Evolutionary conservation across 805 yeast species (phyloP).

Genomic region (Saccharomycodes ludwigii): DNA sequence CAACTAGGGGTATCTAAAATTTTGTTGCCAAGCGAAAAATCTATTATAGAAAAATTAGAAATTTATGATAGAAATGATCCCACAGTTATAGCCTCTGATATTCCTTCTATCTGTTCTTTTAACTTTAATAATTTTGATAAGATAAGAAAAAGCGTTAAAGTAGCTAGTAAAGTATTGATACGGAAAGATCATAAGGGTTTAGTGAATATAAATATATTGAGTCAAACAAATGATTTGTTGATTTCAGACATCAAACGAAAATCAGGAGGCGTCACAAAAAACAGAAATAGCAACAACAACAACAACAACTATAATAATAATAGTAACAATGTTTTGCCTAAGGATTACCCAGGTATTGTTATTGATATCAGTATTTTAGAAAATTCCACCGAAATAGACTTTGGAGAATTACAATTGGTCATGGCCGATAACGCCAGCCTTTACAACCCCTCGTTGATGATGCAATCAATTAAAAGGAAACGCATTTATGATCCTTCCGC

Average conservation of each 20-base stretch:
- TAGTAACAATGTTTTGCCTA: conserved; percentile 18
- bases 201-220: conserved; percentile 33
- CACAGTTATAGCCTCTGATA: conserved; percentile 13
- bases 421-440: too few relatives aligned
- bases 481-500: too few relatives aligned
- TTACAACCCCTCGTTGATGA: too few relatives aligned
- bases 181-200: conserved; percentile 42
- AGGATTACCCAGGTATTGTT: conserved; percentile 29
- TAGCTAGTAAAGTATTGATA: conserved; percentile 41
- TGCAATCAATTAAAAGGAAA: too few relatives aligned
- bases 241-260: conserved; percentile 15
- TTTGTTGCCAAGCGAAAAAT: conserved; percentile 48
- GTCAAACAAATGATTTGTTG: conserved; percentile 22
- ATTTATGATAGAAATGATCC: conserved; percentile 20
- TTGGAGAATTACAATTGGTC: conserved; percentile 14
- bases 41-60: conserved; percentile 48
- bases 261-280: conserved; percentile 6
- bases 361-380: conserved; percentile 27
- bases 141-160: conserved; percentile 33
- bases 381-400: conserved; percentile 15
- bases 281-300: conserved; percentile 1
- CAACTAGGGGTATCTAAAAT: conserved; percentile 64
- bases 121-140: conserved; percentile 37
- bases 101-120: conserved; percentile 33
- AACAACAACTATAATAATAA: conserved; percentile 10